Evolutionary conservation across 73 alveolate genomes (phyloP).

Genomic region (Tetrahymena malaccensis): DNA sequence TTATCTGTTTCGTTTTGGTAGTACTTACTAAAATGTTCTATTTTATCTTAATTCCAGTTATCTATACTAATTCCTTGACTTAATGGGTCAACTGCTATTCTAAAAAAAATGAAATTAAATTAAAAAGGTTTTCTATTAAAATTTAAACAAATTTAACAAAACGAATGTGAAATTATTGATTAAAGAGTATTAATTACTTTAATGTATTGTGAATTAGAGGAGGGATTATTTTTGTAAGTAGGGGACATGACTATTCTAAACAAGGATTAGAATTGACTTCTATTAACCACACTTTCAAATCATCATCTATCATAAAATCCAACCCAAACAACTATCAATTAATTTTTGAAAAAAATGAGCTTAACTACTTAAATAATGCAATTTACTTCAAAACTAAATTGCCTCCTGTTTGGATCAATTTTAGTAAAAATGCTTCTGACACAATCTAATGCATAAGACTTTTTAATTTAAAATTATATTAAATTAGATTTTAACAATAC

Average conservation of each 20-base stretch:
- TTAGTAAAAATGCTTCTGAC: conserved; percentile 44
- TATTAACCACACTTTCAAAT: conserved; percentile 30
- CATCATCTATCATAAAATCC: conserved; percentile 40
- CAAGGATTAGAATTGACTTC: conserved; percentile 46
- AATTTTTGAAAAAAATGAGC: neutral
- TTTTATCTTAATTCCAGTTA: neutral
- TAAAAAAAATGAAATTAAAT: neutral
- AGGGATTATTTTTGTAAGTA: conserved; percentile 19
- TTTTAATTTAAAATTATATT: neutral
- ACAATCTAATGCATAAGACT: conserved; percentile 40
- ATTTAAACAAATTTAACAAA: no score
- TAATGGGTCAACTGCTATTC: neutral
- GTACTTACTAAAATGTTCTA: neutral
- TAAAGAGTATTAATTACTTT: neutral
- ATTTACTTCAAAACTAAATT: conserved; percentile 22
- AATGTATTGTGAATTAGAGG: conserved; percentile 22
- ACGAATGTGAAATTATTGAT: no score
- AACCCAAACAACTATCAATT: conserved; percentile 10
- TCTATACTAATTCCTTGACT: neutral
- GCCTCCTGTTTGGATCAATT: conserved; percentile 35
- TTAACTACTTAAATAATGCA: neutral
- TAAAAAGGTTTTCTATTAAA: neutral
- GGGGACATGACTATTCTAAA: conserved; percentile 40
- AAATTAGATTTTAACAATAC: neutral
- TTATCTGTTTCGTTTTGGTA: neutral